These are phyloP conservation scores for Coemansia sp. DNA, from an alignment of 192 early-diverging fungal species.

Conservation along the genomic window DNA sequence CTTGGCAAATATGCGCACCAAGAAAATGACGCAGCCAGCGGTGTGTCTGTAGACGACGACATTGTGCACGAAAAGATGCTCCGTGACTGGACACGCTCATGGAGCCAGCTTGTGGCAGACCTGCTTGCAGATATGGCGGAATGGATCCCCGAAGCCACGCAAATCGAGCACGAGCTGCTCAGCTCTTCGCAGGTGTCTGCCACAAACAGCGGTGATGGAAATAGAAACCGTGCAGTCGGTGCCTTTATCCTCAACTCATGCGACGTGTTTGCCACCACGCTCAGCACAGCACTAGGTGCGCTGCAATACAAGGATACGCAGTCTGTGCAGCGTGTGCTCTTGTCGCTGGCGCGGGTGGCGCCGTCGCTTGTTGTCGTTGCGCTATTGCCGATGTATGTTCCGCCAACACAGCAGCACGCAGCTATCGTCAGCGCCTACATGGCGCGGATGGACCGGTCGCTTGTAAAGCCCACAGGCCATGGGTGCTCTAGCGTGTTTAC, in stretches of 20 bases:
- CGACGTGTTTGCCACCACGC: conserved; percentile 10
- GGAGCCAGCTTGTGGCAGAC: conserved; percentile 25
- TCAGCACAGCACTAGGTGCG: conserved; percentile 9
- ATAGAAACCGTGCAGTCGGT: conserved; percentile 10
- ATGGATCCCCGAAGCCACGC: conserved; percentile 32
- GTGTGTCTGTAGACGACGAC: conserved; percentile 17
- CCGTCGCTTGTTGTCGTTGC: conserved; percentile 25
- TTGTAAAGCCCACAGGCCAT: not conserved
- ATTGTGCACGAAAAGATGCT: conserved; percentile 37
- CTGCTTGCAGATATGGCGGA: conserved; percentile 10
- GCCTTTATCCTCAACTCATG: conserved; percentile 9
- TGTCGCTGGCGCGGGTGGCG: conserved; percentile 13
- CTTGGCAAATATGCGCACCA: not conserved
- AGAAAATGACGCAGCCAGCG: not conserved
- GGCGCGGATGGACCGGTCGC: conserved; percentile 17
- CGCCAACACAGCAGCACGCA: conserved; percentile 35
- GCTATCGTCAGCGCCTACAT: conserved; percentile 18
- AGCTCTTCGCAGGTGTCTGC: conserved; percentile 11
- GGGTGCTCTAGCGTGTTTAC: conserved; percentile 6
- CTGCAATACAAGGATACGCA: conserved; percentile 25
- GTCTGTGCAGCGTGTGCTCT: conserved; percentile 10
- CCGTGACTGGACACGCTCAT: conserved; percentile 47
- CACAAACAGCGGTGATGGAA: not conserved
- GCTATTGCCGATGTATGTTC: conserved; percentile 24
- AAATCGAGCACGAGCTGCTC: conserved; percentile 37